A percentile compares a stretch with the other conserved stretches of the same genome.
Conservation (phyloP, 2,329 filamentous ascomycete genomes). For the Neonectria punicea region DNA sequence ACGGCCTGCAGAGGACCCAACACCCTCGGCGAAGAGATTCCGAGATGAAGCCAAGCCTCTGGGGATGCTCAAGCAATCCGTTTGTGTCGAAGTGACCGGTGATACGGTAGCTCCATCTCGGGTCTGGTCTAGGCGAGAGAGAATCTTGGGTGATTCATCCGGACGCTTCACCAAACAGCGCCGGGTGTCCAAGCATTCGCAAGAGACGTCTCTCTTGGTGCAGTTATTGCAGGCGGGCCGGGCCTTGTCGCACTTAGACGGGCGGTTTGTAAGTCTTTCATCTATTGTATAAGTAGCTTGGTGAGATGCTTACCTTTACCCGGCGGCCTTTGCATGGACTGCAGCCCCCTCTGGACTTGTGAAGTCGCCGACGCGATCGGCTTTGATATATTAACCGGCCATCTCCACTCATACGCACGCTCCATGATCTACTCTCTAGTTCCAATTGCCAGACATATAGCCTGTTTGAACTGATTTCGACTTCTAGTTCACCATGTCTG, state of each 20-base stretch:
- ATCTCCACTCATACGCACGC: too few relatives aligned
- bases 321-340: constrained; percentile 2
- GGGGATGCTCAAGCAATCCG: background rate
- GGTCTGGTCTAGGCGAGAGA: background rate
- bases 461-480: too few relatives aligned
- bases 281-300: too few relatives aligned
- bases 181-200: background rate
- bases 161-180: background rate
- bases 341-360: constrained; percentile 13
- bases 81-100: background rate
- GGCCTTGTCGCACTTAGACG: constrained; percentile 8
- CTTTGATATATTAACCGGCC: too few relatives aligned
- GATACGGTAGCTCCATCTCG: background rate
- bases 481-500: too few relatives aligned
- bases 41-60: background rate
- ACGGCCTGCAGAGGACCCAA: background rate
- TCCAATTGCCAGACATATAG: too few relatives aligned
- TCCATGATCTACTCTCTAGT: too few relatives aligned
- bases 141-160: background rate
- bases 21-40: background rate
- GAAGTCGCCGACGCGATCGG: constrained; percentile 1
- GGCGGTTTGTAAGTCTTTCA: too few relatives aligned
- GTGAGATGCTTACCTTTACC: constrained; percentile 1
- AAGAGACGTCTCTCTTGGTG: background rate
- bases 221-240: constrained; percentile 7